These are phyloP conservation scores for Aspergillus incahuasiensis DNA, from an alignment of 495 filamentous ascomycete species.

Conservation along the genomic window DNA sequence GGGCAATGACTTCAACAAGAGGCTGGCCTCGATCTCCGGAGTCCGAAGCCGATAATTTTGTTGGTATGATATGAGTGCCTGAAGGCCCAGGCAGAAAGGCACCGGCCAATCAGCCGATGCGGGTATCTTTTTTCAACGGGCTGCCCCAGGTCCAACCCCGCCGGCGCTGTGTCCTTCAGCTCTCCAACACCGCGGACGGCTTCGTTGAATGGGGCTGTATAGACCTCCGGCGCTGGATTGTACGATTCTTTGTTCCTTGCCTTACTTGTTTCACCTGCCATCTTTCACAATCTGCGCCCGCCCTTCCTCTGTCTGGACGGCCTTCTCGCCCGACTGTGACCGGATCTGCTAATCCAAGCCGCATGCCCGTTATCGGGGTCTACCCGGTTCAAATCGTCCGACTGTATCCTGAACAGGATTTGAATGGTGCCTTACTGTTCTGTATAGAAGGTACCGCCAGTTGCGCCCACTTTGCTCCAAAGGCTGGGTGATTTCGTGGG, in stretches of 20 bases:
- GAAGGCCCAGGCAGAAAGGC: conserved; percentile 12
- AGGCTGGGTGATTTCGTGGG: neutral
- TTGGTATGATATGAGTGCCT: conserved; percentile 1
- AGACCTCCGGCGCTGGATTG: neutral
- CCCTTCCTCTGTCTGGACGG: neutral
- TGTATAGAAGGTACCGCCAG: neutral
- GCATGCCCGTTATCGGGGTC: neutral
- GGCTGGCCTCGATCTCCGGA: neutral
- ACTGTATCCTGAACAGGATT: neutral
- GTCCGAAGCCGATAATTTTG: conserved; percentile 1
- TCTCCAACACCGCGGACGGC: neutral
- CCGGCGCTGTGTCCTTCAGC: neutral
- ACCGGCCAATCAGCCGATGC: conserved; percentile 5
- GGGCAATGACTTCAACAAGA: neutral
- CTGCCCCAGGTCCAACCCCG: neutral
- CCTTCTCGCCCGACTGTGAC: neutral
- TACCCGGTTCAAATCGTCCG: neutral
- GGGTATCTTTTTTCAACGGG: neutral
- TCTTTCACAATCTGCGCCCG: neutral
- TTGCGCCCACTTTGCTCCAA: neutral
- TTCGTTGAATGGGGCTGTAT: neutral
- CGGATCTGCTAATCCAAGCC: neutral
- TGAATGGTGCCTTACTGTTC: neutral
- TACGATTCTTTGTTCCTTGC: neutral
- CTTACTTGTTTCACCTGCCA: neutral